These are phyloP conservation scores for Phialophora macrospora DNA, from an alignment of 2,329 filamentous ascomycete species.

Conservation along the genomic window DNA sequence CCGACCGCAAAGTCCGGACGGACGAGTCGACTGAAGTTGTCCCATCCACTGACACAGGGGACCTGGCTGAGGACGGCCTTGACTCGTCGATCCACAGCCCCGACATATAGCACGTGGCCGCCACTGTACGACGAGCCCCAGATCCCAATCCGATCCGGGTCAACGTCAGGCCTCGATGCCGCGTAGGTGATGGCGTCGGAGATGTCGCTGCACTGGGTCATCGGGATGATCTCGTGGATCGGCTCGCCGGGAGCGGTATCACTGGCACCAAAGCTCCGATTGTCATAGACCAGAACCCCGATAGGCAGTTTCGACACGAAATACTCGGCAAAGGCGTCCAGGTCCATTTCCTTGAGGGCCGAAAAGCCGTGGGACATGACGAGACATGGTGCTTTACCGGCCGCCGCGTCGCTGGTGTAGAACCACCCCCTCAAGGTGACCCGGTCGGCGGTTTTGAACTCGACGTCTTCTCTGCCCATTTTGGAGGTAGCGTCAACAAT, in stretches of 20 bases:
- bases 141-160: constrained; percentile 42
- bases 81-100: constrained; percentile 48
- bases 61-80: constrained; percentile 49
- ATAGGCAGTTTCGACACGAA: constrained; percentile 35
- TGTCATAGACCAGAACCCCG: constrained; percentile 44
- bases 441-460: constrained; percentile 38
- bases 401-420: constrained; percentile 30
- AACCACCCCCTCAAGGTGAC: constrained; percentile 39
- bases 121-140: constrained; percentile 50
- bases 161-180: constrained; percentile 39
- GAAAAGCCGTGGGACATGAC: constrained; percentile 39
- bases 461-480: constrained; percentile 37
- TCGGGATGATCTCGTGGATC: constrained; percentile 44
- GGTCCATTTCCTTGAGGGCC: constrained; percentile 39
- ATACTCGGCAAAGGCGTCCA: constrained; percentile 35
- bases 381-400: constrained; percentile 34
- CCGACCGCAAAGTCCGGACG: constrained; percentile 42
- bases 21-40: constrained; percentile 45
- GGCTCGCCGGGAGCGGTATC: constrained; percentile 44
- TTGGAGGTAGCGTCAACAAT: constrained; percentile 4
- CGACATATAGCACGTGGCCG: constrained; percentile 49
- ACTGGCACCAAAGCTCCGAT: constrained; percentile 43
- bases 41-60: constrained; percentile 47
- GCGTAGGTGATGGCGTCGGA: constrained; percentile 48
- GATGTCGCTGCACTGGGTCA: constrained; percentile 45